These are phyloP conservation scores for Pythium scleroteichum DNA, from an alignment of 352 stramenopile genomes.

Conservation along the genomic window DNA sequence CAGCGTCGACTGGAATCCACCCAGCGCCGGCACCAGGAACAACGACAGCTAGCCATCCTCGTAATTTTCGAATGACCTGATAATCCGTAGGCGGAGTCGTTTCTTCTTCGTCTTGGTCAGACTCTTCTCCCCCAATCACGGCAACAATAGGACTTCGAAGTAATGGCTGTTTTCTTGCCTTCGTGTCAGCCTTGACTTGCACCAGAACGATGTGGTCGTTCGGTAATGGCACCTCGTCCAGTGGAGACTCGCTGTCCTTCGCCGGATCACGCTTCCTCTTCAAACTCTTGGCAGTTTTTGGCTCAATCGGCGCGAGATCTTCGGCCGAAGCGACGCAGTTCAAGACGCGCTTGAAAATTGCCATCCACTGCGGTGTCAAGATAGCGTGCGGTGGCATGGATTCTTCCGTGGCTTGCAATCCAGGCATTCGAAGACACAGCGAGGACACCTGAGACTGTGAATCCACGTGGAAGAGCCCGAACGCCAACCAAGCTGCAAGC, in stretches of 20 bases:
- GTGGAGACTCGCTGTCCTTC: background rate
- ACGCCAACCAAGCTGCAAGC: background rate
- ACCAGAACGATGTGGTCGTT: conserved; percentile 9
- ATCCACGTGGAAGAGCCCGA: conserved; percentile 7
- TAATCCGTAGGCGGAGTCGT: background rate
- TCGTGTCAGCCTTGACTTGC: conserved; percentile 14
- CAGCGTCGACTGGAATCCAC: conserved; percentile 14
- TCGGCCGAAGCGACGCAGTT: conserved; percentile 1
- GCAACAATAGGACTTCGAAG: conserved; percentile 6
- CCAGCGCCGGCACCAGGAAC: conserved; percentile 15
- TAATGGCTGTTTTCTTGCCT: conserved; percentile 15
- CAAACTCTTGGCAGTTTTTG: conserved; percentile 10
- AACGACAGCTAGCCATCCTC: conserved; percentile 16
- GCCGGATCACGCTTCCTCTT: conserved; percentile 15
- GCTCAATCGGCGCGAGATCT: conserved; percentile 20
- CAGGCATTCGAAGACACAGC: conserved; percentile 21
- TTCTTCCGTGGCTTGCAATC: conserved; percentile 3
- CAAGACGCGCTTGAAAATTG: conserved; percentile 20
- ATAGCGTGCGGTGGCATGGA: conserved; percentile 4
- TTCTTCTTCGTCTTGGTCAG: background rate
- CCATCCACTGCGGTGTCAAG: conserved; percentile 14
- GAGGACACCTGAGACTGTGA: background rate
- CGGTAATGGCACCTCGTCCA: conserved; percentile 8
- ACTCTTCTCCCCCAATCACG: background rate
- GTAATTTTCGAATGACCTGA: conserved; percentile 19